Evolutionary conservation across 225 moss, liverwort and hornwort genomes (phyloP), one percentile per base, ranked within the genome.

Genomic region (Rhytidiadelphus loreus): DNA sequence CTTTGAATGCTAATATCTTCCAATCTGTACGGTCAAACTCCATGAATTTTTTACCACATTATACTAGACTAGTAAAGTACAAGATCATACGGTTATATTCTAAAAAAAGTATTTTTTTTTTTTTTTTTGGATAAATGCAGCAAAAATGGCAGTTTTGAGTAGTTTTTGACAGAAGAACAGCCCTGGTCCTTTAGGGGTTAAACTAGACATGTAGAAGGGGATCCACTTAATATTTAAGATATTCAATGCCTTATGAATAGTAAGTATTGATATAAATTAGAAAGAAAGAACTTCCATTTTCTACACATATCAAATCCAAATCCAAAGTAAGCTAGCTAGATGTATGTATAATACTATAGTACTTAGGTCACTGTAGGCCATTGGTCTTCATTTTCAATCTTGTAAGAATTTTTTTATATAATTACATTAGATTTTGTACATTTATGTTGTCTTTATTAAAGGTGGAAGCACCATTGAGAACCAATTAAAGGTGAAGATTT

Each of bases 131-230:
- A n/a, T n/a, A n/a, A n/a, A n/a, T n/a, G n/a, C n/a, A n/a, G n/a
- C n/a, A n/a, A n/a, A n/a, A n/a, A n/a, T n/a, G n/a, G n/a, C n/a
- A n/a, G n/a, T n/a, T n/a, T n/a, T n/a, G n/a, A n/a, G n/a, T n/a
- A n/a, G n/a, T n/a, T n/a, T n/a, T n/a, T n/a, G n/a, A n/a, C n/a
- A n/a, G n/a, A n/a, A n/a, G n/a, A n/a, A n/a, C n/a, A n/a, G n/a
- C n/a, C n/a, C n/a, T n/a, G n/a, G n/a, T n/a, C n/a, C n/a, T n/a
- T n/a, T n/a, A n/a, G n/a, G n/a, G n/a, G n/a, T n/a, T n/a, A n/a
- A n/a, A 50, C 1, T 21, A 76, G 8, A 52, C 2, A 35, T 35
- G 6, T 1, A 35, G 0, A 76, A 35, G 2, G 13, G 13, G n/a
- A 52, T 52, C 2, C 1, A 52, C 3, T 35, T 52, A 8, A n/a